A percentile compares a stretch with the other conserved stretches of the same genome.
phyloP scores from a whole-genome alignment of 1,284 basidiomycete genomes.

The Tilletiaria anomala region DNA sequence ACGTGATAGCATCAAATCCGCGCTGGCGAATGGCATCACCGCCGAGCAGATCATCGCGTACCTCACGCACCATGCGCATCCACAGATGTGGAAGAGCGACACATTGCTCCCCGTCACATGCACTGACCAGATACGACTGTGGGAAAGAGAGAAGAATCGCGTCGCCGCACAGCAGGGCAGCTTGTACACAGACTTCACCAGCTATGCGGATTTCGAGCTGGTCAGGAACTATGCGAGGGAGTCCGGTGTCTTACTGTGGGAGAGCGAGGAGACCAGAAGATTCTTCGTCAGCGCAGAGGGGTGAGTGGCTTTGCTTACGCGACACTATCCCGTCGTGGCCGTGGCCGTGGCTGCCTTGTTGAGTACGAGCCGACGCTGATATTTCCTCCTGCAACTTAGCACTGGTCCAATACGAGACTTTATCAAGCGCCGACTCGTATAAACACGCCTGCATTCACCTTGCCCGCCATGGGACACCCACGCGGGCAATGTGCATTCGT shows the following conservation, averaged over 20 bases:
- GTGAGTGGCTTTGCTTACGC: too few relatives aligned
- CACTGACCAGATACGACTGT: constrained; percentile 91
- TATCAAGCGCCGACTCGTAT: too few relatives aligned
- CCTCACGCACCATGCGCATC: constrained; percentile 82
- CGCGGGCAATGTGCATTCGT: too few relatives aligned
- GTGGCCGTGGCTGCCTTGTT: too few relatives aligned
- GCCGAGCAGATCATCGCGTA: constrained; percentile 97
- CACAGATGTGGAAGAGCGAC: constrained; percentile 91
- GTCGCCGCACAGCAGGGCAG: constrained; percentile 46
- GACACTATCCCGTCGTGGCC: too few relatives aligned
- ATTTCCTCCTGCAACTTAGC: too few relatives aligned
- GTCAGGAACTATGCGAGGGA: constrained; percentile 66
- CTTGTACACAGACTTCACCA: constrained; percentile 65
- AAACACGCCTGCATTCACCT: too few relatives aligned
- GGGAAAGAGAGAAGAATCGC: constrained; percentile 92
- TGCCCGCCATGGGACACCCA: too few relatives aligned
- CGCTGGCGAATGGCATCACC: constrained; percentile 83
- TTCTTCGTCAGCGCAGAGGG: not conserved
- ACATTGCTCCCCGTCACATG: constrained; percentile 85
- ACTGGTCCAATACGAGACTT: too few relatives aligned
- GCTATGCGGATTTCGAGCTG: constrained; percentile 70
- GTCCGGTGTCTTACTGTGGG: not conserved
- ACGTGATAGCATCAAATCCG: constrained; percentile 83
- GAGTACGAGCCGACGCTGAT: too few relatives aligned
- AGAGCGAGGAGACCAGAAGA: not conserved